A percentile compares a stretch with the other conserved stretches of the same genome.
Conservation (phyloP, 352 stramenopile species). For the Globisporangium abappressorium region DNA sequence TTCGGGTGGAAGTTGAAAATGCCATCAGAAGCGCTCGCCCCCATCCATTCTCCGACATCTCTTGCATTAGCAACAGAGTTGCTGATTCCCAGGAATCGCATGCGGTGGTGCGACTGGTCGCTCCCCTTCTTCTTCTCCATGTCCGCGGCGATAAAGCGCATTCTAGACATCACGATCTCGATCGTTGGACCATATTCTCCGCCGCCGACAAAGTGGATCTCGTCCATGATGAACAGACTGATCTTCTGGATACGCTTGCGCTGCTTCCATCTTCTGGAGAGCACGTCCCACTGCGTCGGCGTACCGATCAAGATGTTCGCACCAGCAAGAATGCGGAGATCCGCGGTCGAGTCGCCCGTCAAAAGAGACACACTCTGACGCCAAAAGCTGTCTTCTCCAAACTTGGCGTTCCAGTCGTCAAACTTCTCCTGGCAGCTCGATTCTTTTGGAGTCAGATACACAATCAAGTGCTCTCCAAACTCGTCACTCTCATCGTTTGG, state of each 20-base stretch:
- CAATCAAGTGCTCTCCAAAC: conserved; percentile 76
- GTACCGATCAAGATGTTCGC: conserved; percentile 94
- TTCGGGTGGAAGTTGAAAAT: conserved; percentile 95
- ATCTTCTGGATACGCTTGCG: conserved; percentile 95
- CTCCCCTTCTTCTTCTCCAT: conserved; percentile 57
- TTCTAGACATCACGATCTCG: conserved; percentile 97
- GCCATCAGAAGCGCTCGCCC: conserved; percentile 81
- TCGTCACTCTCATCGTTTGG: conserved; percentile 54
- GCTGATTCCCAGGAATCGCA: conserved; percentile 95
- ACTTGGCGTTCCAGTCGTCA: conserved; percentile 85
- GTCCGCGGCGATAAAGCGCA: conserved; percentile 95
- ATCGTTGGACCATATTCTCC: conserved; percentile 89
- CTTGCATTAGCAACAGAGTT: conserved; percentile 97
- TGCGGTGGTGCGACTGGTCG: conserved; percentile 24
- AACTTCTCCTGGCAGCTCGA: conserved; percentile 61
- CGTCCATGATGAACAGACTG: conserved; percentile 95
- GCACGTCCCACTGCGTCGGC: conserved; percentile 94
- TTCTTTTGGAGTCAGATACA: conserved; percentile 94
- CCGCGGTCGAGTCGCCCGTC: conserved; percentile 92
- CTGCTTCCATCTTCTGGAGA: conserved; percentile 96
- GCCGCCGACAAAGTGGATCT: conserved; percentile 96
- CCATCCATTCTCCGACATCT: conserved; percentile 98
- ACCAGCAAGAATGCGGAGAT: conserved; percentile 90
- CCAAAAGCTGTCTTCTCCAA: conserved; percentile 76
- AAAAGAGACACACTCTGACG: conserved; percentile 88